Evolutionary conservation across 371 early-diverging fungal species (phyloP).

Genomic region (Nematocida sp.): DNA sequence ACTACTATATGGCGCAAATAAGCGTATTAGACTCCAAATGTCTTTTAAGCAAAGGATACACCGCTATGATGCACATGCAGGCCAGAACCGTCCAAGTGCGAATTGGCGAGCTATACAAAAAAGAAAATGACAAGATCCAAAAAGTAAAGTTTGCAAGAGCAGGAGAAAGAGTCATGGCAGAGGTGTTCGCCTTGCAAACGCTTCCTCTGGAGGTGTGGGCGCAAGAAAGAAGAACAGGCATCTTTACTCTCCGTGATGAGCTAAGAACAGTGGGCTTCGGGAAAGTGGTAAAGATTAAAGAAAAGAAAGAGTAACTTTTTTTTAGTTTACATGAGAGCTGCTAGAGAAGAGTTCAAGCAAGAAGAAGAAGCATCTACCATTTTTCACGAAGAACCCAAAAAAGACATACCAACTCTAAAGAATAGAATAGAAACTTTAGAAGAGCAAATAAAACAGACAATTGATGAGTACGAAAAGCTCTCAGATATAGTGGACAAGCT

Average conservation of each 20-base stretch:
- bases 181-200: constrained; percentile 47
- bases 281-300: constrained; percentile 61
- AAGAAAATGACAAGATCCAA: constrained; percentile 62
- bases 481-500: constrained; percentile 44
- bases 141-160: constrained; percentile 59
- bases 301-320: constrained; percentile 53
- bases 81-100: constrained; percentile 52
- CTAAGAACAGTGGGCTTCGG: constrained; percentile 66
- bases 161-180: constrained; percentile 62
- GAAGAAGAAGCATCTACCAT: not conserved
- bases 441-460: constrained; percentile 47
- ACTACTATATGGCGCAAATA: constrained; percentile 60
- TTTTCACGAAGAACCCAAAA: not conserved
- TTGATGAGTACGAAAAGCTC: constrained; percentile 30
- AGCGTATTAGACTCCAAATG: constrained; percentile 62
- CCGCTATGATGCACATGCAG: constrained; percentile 65
- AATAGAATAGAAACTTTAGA: constrained; percentile 40
- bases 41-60: constrained; percentile 64
- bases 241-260: constrained; percentile 65
- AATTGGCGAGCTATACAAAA: constrained; percentile 59
- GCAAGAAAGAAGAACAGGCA: constrained; percentile 51
- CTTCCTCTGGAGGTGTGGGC: constrained; percentile 51
- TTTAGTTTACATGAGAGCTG: constrained; percentile 1
- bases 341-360: constrained; percentile 13
- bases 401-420: constrained; percentile 31